Conservation (phyloP, 805 yeast species). For the Ogataea ganodermae region DNA sequence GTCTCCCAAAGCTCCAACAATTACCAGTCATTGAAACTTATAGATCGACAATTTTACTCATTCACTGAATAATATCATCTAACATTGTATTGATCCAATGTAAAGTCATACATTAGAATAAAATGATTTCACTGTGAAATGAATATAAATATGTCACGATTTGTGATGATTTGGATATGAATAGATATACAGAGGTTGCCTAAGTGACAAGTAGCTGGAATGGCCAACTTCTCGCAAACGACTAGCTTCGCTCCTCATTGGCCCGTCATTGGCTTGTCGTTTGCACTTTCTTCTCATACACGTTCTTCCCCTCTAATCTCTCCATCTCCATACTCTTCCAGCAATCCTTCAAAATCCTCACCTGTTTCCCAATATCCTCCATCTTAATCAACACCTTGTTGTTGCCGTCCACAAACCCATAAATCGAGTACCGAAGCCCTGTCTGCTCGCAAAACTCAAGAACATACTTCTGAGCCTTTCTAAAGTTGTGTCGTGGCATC, state of each 20-base stretch:
- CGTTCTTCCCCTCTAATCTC: slow-evolving; percentile 32
- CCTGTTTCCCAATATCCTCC: slow-evolving; percentile 78
- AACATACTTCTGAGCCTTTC: slow-evolving; percentile 72
- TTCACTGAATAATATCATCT: too few relatives aligned
- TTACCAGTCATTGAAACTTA: too few relatives aligned
- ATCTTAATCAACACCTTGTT: slow-evolving; percentile 66
- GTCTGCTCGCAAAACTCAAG: slow-evolving; percentile 73
- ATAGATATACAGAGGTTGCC: too few relatives aligned
- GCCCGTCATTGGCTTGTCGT: neutral
- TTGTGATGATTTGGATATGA: too few relatives aligned
- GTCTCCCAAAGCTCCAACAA: too few relatives aligned
- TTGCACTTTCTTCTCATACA: slow-evolving; percentile 33
- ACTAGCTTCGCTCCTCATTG: neutral
- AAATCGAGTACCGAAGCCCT: slow-evolving; percentile 78
- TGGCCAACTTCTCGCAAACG: too few relatives aligned
- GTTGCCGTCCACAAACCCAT: slow-evolving; percentile 82
- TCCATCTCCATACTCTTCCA: slow-evolving; percentile 62
- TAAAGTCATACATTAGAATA: neutral
- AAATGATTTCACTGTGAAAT: too few relatives aligned
- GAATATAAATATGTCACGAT: too few relatives aligned
- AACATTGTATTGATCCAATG: too few relatives aligned
- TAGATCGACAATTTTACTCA: too few relatives aligned
- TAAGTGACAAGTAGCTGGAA: too few relatives aligned
- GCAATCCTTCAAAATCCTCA: slow-evolving; percentile 73
- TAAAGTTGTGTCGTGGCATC: slow-evolving; percentile 82